Conservation (phyloP, 768 basidiomycete genomes). For the Auricularia cornea region DNA sequence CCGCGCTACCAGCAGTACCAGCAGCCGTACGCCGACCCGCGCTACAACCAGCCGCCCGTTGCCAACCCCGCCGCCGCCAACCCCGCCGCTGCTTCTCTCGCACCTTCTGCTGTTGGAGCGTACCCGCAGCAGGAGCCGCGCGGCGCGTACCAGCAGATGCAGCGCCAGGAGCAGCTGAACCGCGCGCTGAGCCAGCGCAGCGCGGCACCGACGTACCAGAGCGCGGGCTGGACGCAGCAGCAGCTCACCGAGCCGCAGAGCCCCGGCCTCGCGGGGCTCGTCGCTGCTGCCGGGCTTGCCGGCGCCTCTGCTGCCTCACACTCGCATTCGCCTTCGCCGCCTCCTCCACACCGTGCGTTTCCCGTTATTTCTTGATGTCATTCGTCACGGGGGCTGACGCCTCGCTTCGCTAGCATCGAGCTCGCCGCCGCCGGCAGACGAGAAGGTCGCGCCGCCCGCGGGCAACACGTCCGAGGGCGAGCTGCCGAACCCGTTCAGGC, state of each 20-base stretch:
- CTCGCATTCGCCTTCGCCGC: no score
- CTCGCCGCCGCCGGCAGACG: background rate
- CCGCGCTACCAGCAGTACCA: background rate
- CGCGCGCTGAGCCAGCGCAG: background rate
- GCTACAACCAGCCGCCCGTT: background rate
- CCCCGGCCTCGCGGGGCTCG: background rate
- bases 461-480: background rate
- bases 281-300: background rate
- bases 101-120: no score
- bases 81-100: no score
- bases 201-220: background rate
- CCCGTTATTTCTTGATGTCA: background rate
- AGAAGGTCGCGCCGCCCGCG: no score
- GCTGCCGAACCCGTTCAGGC: background rate
- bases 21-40: background rate
- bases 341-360: background rate
- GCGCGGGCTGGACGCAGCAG: background rate
- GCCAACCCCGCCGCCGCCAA: no score
- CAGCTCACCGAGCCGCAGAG: background rate
- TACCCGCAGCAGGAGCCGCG: no score
- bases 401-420: no score
- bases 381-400: background rate
- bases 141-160: background rate
- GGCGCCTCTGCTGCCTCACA: no score
- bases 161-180: constrained; percentile 1